A percentile compares a stretch with the other conserved stretches of the same genome.
Evolutionary conservation across 495 filamentous ascomycete species (phyloP).

Genomic region (Mytilinidion resinicola): DNA sequence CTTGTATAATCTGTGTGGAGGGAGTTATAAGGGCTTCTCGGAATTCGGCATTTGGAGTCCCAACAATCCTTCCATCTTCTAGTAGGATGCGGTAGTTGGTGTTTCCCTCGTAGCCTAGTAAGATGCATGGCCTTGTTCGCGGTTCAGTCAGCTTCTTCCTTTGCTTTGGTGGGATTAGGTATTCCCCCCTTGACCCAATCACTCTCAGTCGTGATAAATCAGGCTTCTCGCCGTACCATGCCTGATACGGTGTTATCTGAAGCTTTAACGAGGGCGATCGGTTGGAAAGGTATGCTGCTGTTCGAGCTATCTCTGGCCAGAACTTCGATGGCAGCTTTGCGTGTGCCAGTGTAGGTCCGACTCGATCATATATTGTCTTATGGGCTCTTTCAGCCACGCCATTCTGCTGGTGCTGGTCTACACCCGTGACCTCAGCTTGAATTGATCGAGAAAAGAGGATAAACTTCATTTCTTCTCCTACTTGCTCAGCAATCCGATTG

Average conservation of each 20-base stretch:
- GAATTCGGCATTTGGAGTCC: too few species aligned
- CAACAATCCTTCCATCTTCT: constrained; percentile 25
- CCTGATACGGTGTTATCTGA: constrained; percentile 30
- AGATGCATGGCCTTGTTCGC: constrained; percentile 22
- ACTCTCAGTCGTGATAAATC: constrained; percentile 29
- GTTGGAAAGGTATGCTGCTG: constrained; percentile 26
- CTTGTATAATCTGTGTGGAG: constrained; percentile 24
- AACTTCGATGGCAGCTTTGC: constrained; percentile 23
- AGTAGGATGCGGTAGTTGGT: constrained; percentile 30
- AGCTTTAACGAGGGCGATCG: constrained; percentile 23
- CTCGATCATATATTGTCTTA: constrained; percentile 23
- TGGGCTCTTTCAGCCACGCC: constrained; percentile 26
- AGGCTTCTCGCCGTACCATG: constrained; percentile 27
- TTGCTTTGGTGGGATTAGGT: constrained; percentile 22
- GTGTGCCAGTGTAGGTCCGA: constrained; percentile 17
- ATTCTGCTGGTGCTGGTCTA: constrained; percentile 28
- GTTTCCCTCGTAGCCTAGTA: constrained; percentile 28
- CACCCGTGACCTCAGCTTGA: constrained; percentile 17
- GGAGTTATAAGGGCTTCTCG: constrained; percentile 20
- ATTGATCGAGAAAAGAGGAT: constrained; percentile 22
- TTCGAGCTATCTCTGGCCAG: constrained; percentile 27
- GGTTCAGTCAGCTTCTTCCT: constrained; percentile 29
- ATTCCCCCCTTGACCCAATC: too few species aligned
- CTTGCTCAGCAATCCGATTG: constrained; percentile 19
- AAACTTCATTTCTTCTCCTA: constrained; percentile 28